Evolutionary conservation across 208 protist genomes (phyloP).

Genomic region (Giardia duodenalis): DNA sequence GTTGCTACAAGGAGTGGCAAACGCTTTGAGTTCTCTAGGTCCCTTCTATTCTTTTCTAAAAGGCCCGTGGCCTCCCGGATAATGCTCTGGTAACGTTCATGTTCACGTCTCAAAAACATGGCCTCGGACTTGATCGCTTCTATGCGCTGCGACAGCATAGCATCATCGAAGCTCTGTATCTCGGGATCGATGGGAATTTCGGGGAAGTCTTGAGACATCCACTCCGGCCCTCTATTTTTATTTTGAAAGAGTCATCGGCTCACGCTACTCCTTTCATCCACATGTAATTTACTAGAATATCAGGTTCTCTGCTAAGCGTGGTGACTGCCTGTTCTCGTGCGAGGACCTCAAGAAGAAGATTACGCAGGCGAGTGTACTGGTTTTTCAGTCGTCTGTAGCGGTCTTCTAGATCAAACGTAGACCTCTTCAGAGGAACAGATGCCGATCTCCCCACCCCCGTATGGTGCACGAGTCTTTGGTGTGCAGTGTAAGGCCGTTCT

Average conservation of each 20-base stretch:
- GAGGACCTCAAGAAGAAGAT: background rate
- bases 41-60: background rate
- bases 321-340: background rate
- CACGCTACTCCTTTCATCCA: too few relatives aligned
- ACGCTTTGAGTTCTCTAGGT: background rate
- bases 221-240: too few relatives aligned
- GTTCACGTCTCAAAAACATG: background rate
- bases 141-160: background rate
- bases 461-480: background rate
- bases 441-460: background rate
- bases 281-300: too few relatives aligned
- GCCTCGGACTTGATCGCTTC: background rate
- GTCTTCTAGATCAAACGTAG: background rate
- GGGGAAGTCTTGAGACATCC: too few relatives aligned
- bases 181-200: background rate
- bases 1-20: slow-evolving; percentile 6
- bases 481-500: background rate
- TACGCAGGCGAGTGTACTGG: background rate
- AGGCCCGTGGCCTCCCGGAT: background rate
- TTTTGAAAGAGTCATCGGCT: too few relatives aligned
- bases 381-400: background rate
- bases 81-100: background rate
- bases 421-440: background rate
- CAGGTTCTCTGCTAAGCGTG: too few relatives aligned
- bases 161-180: background rate